Evolutionary conservation across 2,329 filamentous ascomycete genomes (phyloP).

Genomic region (Apiospora hydei): DNA sequence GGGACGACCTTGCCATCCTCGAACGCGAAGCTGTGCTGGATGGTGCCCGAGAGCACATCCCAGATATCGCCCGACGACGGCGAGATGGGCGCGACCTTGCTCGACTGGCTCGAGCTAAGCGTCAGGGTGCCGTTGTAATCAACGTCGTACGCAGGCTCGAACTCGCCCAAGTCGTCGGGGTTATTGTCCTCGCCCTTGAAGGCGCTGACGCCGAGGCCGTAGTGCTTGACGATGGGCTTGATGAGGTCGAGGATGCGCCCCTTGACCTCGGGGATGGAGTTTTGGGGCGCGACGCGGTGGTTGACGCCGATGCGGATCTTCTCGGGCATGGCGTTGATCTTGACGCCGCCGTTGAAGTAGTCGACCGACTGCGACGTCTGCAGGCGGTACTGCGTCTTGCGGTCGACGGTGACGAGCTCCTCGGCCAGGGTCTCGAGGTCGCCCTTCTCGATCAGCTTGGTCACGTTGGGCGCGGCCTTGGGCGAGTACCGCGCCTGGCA

Average conservation of each 20-base stretch:
- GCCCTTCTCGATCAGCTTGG: conserved; percentile 41
- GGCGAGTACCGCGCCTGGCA: conserved; percentile 46
- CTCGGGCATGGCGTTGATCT: conserved; percentile 66
- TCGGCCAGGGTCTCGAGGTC: conserved; percentile 40
- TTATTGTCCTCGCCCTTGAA: conserved; percentile 51
- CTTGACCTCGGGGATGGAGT: conserved; percentile 54
- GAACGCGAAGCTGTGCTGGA: conserved; percentile 45
- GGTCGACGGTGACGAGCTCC: conserved; percentile 42
- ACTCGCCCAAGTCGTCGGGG: conserved; percentile 32
- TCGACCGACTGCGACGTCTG: conserved; percentile 65
- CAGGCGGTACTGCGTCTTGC: conserved; percentile 57
- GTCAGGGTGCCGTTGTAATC: conserved; percentile 51
- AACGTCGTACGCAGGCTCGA: conserved; percentile 44
- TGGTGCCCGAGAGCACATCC: conserved; percentile 43
- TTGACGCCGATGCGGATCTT: conserved; percentile 60
- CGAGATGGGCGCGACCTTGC: conserved; percentile 46
- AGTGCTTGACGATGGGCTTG: conserved; percentile 53
- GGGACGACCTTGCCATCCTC: conserved; percentile 45
- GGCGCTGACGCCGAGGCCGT: conserved; percentile 55
- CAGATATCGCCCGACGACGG: conserved; percentile 43
- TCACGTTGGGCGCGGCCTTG: conserved; percentile 41
- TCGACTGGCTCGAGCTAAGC: conserved; percentile 43
- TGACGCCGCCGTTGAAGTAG: conserved; percentile 61
- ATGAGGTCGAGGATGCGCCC: conserved; percentile 55
- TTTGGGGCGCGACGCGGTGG: conserved; percentile 63